Evolutionary conservation across 2,329 filamentous ascomycete genomes (phyloP), one percentile per base, ranked within the genome.

Genomic region (Alternaria burnsii): DNA sequence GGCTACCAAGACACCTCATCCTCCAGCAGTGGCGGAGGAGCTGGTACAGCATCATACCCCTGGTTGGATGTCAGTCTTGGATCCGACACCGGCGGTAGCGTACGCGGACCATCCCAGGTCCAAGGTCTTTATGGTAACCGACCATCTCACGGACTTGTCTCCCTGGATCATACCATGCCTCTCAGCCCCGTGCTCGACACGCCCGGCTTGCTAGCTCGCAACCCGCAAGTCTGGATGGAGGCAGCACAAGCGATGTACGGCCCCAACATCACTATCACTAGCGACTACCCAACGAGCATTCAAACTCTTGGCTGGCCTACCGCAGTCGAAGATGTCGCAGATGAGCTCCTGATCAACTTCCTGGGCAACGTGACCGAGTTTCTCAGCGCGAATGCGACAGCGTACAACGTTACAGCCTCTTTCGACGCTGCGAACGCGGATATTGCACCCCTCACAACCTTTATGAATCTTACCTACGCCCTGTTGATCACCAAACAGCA

Each of bases 41-140:
- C 82, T 22, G 81, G 78, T 14, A 77, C 79, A 36, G 81, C 73
- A 22, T 76, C 79, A 3, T 85, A 85, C 57, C 61, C 75, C 0
- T 85, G 82, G 82, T 72, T 86, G 3, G 84, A 86, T 55, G 68
- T 86, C 36, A 78, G 82, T 0, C 70, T 86, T 5, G 84, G 83
- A 4, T 81, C 78, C 32, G 83, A 85, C 56, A 85, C 82, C 8
- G 83, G 83, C 38, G 82, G 85, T 43, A 81, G 80, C 26, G 82
- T 86, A 40, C 80, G 85, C 18, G 78, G 77, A 6, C 84, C 85
- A 0, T 75, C 81, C 0, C 76, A 82, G 52, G 80, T 82, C 0
- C 81, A 86, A 65, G 84, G 84, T 4, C 66, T 83, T 4, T 86
- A 81, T 55, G 83, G 84, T 3, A 85, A 85, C 53, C 72, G 84